Conservation (phyloP, 148 eudicot species). For the Rhododendron molle region DNA sequence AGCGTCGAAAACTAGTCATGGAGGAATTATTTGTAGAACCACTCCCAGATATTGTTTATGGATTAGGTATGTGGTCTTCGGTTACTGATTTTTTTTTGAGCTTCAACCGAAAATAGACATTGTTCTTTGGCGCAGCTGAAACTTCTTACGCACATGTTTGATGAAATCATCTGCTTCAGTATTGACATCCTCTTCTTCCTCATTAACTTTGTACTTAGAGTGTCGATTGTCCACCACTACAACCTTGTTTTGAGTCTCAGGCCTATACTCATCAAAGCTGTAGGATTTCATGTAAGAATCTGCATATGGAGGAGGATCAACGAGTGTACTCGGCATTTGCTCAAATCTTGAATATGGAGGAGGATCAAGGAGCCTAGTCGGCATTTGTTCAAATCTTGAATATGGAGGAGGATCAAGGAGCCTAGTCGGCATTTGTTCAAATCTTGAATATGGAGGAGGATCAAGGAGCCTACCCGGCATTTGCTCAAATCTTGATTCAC, state of each 20-base stretch:
- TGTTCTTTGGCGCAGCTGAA: constrained; percentile 10
- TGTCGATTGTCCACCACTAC: not conserved
- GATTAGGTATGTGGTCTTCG: not conserved
- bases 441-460: not conserved
- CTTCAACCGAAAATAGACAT: constrained; percentile 1
- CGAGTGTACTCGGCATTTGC: not conserved
- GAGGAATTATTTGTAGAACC: not conserved
- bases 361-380: not conserved
- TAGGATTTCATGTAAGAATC: not conserved
- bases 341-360: not conserved
- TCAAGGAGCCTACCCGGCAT: not conserved
- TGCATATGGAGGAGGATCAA: not conserved
- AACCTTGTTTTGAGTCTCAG: not conserved
- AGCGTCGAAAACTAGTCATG: too few relatives aligned
- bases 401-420: not conserved
- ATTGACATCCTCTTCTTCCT: constrained; percentile 17
- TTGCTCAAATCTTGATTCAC: not conserved
- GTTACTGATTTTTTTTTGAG: not conserved
- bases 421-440: constrained; percentile 4
- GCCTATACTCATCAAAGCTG: not conserved
- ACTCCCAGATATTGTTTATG: not conserved
- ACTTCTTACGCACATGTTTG: constrained; percentile 21
- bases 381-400: not conserved
- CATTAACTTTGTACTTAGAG: not conserved
- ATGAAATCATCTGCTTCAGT: constrained; percentile 36